A percentile compares a stretch with the other conserved stretches of the same genome.
Conservation (phyloP, 129 eudicot genomes). For the Escallonia herrerae region DNA sequence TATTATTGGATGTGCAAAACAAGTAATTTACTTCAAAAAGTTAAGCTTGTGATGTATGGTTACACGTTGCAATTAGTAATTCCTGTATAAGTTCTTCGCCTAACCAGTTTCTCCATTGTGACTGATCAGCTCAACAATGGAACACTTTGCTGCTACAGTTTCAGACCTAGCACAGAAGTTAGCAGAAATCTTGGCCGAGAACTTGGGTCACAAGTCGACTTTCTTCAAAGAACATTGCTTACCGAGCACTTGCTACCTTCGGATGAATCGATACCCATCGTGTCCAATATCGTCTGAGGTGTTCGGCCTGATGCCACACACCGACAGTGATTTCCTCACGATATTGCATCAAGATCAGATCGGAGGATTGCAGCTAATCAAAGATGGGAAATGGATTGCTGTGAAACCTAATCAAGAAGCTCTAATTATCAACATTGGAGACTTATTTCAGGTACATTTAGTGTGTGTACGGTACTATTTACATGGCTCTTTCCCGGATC, state of each 20-base stretch:
- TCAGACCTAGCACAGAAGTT: conserved; percentile 53
- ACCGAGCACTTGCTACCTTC: conserved; percentile 55
- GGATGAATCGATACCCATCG: conserved; percentile 73
- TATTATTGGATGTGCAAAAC: not conserved
- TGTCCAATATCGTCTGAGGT: conserved; percentile 54
- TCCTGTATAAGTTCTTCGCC: not conserved
- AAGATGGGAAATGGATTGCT: conserved; percentile 72
- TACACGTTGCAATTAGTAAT: not conserved
- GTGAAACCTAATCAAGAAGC: conserved; percentile 69
- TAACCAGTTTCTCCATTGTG: not conserved
- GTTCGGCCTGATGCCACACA: conserved; percentile 72
- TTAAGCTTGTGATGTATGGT: not conserved
- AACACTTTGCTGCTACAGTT: conserved; percentile 32
- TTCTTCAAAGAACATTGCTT: conserved; percentile 49
- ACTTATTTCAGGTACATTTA: conserved; percentile 64
- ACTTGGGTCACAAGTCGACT: conserved; percentile 30
- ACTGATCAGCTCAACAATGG: conserved; percentile 49
- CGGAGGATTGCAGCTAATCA: conserved; percentile 73
- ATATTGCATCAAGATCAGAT: conserved; percentile 72
- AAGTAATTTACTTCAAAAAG: no score
- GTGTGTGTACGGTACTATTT: not conserved
- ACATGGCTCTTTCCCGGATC: no score
- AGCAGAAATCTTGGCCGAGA: conserved; percentile 66
- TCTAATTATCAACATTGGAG: conserved; percentile 73
- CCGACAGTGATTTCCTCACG: conserved; percentile 87